These are phyloP conservation scores for Pyricularia sp. DNA, from an alignment of 2,329 filamentous ascomycete species.

Conservation along the genomic window DNA sequence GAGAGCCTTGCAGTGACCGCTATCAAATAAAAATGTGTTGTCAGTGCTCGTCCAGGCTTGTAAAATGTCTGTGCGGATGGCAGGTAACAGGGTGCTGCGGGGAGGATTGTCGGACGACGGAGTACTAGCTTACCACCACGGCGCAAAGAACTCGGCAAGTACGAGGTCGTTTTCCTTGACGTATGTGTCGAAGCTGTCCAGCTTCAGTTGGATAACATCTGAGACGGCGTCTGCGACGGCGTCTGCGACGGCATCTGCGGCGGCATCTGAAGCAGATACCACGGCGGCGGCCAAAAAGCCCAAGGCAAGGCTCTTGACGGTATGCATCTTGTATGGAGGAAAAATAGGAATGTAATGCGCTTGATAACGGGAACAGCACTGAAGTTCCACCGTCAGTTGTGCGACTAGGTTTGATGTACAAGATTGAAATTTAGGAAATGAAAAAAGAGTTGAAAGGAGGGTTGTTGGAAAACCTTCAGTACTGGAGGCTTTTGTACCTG, in stretches of 20 bases:
- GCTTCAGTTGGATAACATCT: constrained; percentile 74
- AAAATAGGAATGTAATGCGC: neutral
- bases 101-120: neutral
- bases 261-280: constrained; percentile 63
- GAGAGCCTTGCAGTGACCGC: constrained; percentile 96
- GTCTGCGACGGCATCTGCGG: constrained; percentile 49
- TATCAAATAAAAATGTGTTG: constrained; percentile 32
- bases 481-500: neutral
- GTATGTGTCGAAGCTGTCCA: constrained; percentile 78
- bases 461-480: neutral
- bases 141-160: constrained; percentile 59
- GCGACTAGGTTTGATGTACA: neutral
- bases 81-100: neutral
- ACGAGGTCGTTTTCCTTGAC: constrained; percentile 77
- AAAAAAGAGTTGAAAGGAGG: neutral
- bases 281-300: constrained; percentile 43
- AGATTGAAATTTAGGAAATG: neutral
- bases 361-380: neutral
- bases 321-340: constrained; percentile 26
- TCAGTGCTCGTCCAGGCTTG: neutral
- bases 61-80: neutral
- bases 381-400: constrained; percentile 1
- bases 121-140: constrained; percentile 39
- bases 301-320: constrained; percentile 34
- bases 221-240: constrained; percentile 56